These are phyloP conservation scores for Sphaerulina populicola DNA, from an alignment of 2,329 filamentous ascomycete species.

Conservation along the genomic window DNA sequence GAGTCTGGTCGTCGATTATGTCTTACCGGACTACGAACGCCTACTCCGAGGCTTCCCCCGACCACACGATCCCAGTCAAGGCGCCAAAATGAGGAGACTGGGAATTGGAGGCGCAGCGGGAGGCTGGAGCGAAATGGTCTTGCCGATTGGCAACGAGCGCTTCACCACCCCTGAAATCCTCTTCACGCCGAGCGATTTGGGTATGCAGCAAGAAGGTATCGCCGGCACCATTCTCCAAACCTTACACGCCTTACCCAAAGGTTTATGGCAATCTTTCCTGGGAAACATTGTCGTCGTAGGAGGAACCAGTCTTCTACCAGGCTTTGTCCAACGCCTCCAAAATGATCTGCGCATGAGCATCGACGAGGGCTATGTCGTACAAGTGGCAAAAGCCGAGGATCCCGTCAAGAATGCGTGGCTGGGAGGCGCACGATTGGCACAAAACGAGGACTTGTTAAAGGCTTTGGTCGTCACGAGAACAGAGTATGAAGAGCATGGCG, in stretches of 20 bases:
- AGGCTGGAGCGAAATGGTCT: slow-evolving; percentile 56
- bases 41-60: slow-evolving; percentile 60
- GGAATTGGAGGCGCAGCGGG: slow-evolving; percentile 39
- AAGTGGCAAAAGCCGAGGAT: slow-evolving; percentile 61
- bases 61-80: slow-evolving; percentile 63
- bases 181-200: slow-evolving; percentile 78
- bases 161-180: slow-evolving; percentile 85
- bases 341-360: slow-evolving; percentile 26
- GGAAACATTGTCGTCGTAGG: slow-evolving; percentile 85
- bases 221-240: slow-evolving; percentile 76
- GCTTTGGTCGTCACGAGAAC: slow-evolving; percentile 69
- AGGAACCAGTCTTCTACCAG: slow-evolving; percentile 70
- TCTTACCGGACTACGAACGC: slow-evolving; percentile 70
- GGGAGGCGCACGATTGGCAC: slow-evolving; percentile 71
- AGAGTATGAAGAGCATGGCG: slow-evolving; percentile 85
- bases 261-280: slow-evolving; percentile 72
- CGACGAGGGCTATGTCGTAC: slow-evolving; percentile 65
- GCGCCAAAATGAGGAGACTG: slow-evolving; percentile 45
- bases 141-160: slow-evolving; percentile 84
- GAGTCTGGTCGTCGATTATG: slow-evolving; percentile 74
- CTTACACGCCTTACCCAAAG: slow-evolving; percentile 65
- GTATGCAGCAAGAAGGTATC: slow-evolving; percentile 73
- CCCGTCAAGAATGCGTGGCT: slow-evolving; percentile 77
- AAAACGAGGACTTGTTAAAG: slow-evolving; percentile 55
- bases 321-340: slow-evolving; percentile 67